These are phyloP conservation scores for Fabrea salina DNA, from an alignment of 169 alveolate species.

Conservation along the genomic window DNA sequence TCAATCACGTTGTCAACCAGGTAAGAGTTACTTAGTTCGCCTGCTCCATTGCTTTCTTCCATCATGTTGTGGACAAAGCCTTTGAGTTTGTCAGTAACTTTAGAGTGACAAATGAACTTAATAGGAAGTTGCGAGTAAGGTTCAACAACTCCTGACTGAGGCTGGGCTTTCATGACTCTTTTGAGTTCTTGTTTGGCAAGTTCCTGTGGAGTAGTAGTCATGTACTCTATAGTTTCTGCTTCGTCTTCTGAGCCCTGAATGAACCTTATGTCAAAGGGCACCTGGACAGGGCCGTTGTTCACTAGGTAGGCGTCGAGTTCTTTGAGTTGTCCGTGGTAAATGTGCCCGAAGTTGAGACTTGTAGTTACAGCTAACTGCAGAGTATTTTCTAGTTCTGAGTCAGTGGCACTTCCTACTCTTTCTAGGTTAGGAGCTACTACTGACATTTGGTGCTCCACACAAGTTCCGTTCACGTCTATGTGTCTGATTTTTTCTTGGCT, in stretches of 20 bases:
- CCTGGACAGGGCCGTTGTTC: slow-evolving; percentile 76
- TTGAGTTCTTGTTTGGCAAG: slow-evolving; percentile 74
- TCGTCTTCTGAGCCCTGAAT: slow-evolving; percentile 61
- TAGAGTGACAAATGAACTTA: slow-evolving; percentile 69
- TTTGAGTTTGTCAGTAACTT: slow-evolving; percentile 57
- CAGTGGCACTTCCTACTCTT: background rate
- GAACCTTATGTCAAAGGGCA: slow-evolving; percentile 54
- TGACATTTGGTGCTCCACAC: slow-evolving; percentile 28
- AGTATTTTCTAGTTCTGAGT: slow-evolving; percentile 52
- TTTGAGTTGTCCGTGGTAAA: slow-evolving; percentile 77
- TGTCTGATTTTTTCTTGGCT: slow-evolving; percentile 50
- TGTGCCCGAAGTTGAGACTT: slow-evolving; percentile 66
- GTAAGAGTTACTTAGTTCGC: background rate
- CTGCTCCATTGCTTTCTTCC: background rate
- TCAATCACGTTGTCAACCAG: background rate
- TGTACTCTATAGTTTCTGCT: slow-evolving; percentile 1
- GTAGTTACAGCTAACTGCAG: slow-evolving; percentile 54
- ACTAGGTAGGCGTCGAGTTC: slow-evolving; percentile 68
- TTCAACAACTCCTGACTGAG: slow-evolving; percentile 65
- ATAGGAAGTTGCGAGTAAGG: slow-evolving; percentile 69
- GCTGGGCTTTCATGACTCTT: slow-evolving; percentile 75
- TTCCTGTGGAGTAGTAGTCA: slow-evolving; percentile 60
- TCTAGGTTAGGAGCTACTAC: slow-evolving; percentile 42
- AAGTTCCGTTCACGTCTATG: slow-evolving; percentile 72
- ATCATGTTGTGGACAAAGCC: slow-evolving; percentile 52